Conservation (phyloP, 2,329 filamentous ascomycete genomes). For the Fusarium verrucosum region DNA sequence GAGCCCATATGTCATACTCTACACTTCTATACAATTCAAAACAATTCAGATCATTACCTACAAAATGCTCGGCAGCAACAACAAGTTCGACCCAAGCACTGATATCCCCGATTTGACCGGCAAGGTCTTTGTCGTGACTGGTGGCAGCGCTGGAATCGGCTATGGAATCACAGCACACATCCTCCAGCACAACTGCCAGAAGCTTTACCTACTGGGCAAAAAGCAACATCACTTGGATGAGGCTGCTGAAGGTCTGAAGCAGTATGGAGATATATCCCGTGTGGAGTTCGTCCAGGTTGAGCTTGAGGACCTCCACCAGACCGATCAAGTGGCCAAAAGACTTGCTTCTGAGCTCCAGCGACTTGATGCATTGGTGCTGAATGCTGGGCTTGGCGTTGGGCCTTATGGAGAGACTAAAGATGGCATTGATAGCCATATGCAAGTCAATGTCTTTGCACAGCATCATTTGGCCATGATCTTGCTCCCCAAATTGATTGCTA, state of each 20-base stretch:
- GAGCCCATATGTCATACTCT: not conserved
- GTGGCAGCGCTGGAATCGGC: conserved; percentile 11
- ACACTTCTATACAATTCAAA: too few species aligned
- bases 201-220: conserved; percentile 3
- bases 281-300: conserved; percentile 3
- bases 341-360: not conserved
- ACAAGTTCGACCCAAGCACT: conserved; percentile 6
- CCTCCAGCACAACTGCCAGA: conserved; percentile 7
- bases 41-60: not conserved
- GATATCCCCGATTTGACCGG: conserved; percentile 10
- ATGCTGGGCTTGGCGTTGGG: conserved; percentile 5
- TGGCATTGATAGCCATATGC: conserved; percentile 14
- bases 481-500: conserved; percentile 4
- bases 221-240: conserved; percentile 13
- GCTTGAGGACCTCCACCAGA: conserved; percentile 4
- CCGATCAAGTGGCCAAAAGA: not conserved
- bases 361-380: not conserved
- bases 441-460: conserved; percentile 14
- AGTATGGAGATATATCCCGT: not conserved
- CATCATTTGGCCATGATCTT: conserved; percentile 14
- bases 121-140: conserved; percentile 7
- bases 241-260: not conserved
- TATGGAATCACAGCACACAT: conserved; percentile 13
- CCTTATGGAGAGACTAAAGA: conserved; percentile 7
- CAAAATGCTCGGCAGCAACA: not conserved